Conservation (phyloP, 495 filamentous ascomycete species). For the Aspergillus wentii region DNA sequence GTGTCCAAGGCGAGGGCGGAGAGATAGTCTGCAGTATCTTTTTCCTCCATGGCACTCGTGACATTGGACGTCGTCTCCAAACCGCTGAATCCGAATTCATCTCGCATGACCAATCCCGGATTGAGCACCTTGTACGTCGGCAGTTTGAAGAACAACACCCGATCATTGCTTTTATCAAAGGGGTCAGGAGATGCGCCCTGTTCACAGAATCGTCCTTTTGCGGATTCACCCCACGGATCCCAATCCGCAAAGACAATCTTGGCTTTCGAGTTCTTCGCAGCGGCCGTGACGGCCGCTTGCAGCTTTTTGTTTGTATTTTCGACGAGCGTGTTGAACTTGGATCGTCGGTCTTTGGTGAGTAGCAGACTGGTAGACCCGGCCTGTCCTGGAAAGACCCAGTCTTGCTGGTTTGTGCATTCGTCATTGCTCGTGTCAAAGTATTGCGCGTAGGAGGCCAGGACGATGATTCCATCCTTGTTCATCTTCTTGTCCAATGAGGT, state of each 20-base stretch:
- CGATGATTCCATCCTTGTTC: slow-evolving; percentile 14
- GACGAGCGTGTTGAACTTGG: slow-evolving; percentile 21
- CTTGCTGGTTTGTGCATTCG: slow-evolving; percentile 13
- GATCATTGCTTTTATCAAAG: too few relatives aligned
- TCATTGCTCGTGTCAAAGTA: slow-evolving; percentile 19
- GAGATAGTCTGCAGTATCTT: too few relatives aligned
- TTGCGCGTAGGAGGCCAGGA: slow-evolving; percentile 19
- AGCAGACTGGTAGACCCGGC: background rate
- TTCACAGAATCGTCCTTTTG: slow-evolving; percentile 20
- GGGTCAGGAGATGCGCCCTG: slow-evolving; percentile 15
- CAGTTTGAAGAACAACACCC: slow-evolving; percentile 18
- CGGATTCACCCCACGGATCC: slow-evolving; percentile 10
- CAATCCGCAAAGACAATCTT: slow-evolving; percentile 17
- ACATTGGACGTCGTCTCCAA: too few relatives aligned
- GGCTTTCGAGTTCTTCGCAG: slow-evolving; percentile 1
- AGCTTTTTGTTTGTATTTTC: slow-evolving; percentile 14
- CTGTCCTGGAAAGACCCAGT: slow-evolving; percentile 10
- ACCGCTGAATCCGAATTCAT: too few relatives aligned
- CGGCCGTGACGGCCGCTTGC: slow-evolving; percentile 5
- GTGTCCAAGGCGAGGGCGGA: too few relatives aligned
- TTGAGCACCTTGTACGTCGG: slow-evolving; percentile 7
- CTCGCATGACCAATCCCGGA: background rate
- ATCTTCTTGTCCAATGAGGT: slow-evolving; percentile 14
- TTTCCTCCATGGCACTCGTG: too few relatives aligned
- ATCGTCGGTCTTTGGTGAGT: slow-evolving; percentile 16